phyloP scores from a whole-genome alignment of 306 rosid genomes.

The Vicia villosa region DNA sequence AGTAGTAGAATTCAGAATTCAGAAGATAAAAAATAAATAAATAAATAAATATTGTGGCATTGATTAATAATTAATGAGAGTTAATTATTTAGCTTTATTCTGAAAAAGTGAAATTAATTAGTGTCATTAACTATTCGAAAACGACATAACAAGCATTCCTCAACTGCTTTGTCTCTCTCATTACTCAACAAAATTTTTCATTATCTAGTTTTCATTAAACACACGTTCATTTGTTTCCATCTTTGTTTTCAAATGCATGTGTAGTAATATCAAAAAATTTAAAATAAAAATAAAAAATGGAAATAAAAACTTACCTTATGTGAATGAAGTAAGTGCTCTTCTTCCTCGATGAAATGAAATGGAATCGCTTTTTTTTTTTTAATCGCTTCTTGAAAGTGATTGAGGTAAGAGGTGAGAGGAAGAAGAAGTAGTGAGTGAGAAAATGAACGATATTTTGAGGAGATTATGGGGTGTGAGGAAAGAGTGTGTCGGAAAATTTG shows the following conservation, averaged over 20 bases:
- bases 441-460: slow-evolving; percentile 17
- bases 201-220: not conserved
- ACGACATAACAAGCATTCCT: slow-evolving; percentile 68
- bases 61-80: not conserved
- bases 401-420: not conserved
- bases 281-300: not conserved
- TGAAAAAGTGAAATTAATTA: slow-evolving; percentile 39
- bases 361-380: not conserved
- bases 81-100: slow-evolving; percentile 26
- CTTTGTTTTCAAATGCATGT: not conserved
- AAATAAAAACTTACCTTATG: slow-evolving; percentile 9
- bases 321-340: not conserved
- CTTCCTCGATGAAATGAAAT: not conserved
- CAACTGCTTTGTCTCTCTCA: slow-evolving; percentile 40
- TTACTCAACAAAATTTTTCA: not conserved
- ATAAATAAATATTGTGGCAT: slow-evolving; percentile 5
- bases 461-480: slow-evolving; percentile 19
- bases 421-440: not conserved
- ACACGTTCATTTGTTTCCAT: slow-evolving; percentile 20
- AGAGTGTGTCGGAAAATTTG: slow-evolving; percentile 2
- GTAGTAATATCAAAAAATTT: no score
- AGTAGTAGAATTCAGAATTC: not conserved
- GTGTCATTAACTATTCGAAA: slow-evolving; percentile 66
- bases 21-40: not conserved
- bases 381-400: no score